phyloP scores from a whole-genome alignment of 2,329 filamentous ascomycete species.

The Stachybotrys elegans region DNA sequence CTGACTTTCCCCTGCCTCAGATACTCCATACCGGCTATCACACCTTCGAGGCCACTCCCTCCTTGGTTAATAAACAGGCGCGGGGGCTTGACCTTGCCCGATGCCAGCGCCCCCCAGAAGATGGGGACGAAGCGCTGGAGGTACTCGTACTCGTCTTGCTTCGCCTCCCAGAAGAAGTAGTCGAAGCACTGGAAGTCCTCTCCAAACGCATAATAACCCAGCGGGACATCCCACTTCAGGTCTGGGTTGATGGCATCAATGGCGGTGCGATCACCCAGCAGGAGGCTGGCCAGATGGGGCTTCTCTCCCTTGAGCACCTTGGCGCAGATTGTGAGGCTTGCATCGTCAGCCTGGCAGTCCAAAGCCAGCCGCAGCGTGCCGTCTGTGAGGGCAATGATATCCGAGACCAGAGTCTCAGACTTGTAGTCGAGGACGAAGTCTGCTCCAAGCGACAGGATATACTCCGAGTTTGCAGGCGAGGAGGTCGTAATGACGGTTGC shows the following conservation, averaged over 20 bases:
- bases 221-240: neutral
- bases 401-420: constrained; percentile 11
- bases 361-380: constrained; percentile 21
- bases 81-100: constrained; percentile 27
- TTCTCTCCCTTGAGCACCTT: neutral
- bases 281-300: neutral
- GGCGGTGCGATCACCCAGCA: neutral
- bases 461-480: constrained; percentile 34
- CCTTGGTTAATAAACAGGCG: constrained; percentile 21
- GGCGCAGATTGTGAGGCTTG: neutral
- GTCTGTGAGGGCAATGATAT: constrained; percentile 13
- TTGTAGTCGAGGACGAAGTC: constrained; percentile 37
- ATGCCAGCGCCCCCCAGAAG: constrained; percentile 22
- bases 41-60: constrained; percentile 25
- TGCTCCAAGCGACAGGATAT: constrained; percentile 35
- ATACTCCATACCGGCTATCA: constrained; percentile 26
- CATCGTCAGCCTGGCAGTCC: constrained; percentile 21
- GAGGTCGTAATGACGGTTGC: constrained; percentile 33
- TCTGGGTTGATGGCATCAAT: neutral
- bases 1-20: constrained; percentile 27
- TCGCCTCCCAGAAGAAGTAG: constrained; percentile 7
- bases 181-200: neutral
- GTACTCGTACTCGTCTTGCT: constrained; percentile 25
- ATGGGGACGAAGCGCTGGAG: constrained; percentile 24
- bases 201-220: neutral